phyloP scores from a whole-genome alignment of 306 rosid genomes.

The Sphenostylis stenocarpa region DNA sequence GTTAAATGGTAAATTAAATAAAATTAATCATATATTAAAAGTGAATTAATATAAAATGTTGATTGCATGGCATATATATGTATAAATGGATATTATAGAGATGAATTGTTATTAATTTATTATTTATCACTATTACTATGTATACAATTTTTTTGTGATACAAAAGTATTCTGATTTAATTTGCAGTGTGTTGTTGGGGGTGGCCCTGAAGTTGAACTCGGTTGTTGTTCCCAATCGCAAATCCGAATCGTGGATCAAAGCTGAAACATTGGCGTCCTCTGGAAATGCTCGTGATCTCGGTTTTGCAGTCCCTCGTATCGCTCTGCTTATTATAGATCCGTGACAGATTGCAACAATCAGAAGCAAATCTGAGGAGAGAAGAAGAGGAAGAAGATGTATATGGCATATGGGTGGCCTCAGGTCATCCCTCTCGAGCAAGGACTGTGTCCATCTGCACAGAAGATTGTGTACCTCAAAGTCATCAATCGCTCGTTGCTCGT shows the following conservation, averaged over 20 bases:
- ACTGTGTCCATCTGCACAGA: slow-evolving; percentile 63
- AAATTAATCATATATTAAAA: too few species aligned
- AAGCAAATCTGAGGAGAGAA: slow-evolving; percentile 34
- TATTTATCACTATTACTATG: background rate
- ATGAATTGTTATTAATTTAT: too few species aligned
- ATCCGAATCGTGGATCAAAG: slow-evolving; percentile 42
- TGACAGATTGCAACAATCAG: slow-evolving; percentile 12
- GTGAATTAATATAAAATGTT: too few species aligned
- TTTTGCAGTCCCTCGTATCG: background rate
- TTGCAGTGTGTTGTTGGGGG: slow-evolving; percentile 28
- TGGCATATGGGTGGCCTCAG: slow-evolving; percentile 99
- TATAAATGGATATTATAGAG: too few species aligned
- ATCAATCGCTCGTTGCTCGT: slow-evolving; percentile 72
- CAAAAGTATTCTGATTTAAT: slow-evolving; percentile 11
- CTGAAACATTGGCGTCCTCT: slow-evolving; percentile 26
- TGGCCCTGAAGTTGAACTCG: slow-evolving; percentile 30
- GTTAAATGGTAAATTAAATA: too few species aligned
- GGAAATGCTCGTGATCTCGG: slow-evolving; percentile 49
- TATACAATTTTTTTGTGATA: background rate
- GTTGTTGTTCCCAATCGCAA: slow-evolving; percentile 42
- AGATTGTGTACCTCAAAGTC: slow-evolving; percentile 72
- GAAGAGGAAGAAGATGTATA: slow-evolving; percentile 68
- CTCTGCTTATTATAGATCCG: slow-evolving; percentile 47
- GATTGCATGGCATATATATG: too few species aligned
- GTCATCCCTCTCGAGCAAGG: slow-evolving; percentile 83